Percentiles rank a stretch among this genome's conserved stretches.
Evolutionary conservation across 1,284 basidiomycete species (phyloP).

Genomic region (Farysia itapuensis): DNA sequence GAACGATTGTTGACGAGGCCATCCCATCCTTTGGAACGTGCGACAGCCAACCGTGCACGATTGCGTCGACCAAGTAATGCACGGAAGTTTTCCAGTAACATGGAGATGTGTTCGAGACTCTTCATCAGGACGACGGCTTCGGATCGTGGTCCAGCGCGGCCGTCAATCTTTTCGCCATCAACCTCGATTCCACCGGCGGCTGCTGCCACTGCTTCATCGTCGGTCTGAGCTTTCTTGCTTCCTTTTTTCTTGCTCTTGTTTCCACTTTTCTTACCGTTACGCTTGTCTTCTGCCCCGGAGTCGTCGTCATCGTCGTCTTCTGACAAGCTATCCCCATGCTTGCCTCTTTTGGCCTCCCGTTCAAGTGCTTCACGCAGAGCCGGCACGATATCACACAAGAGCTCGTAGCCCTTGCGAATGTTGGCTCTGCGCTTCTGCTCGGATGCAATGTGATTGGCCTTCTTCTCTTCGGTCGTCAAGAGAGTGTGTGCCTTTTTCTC

Average conservation of each 20-base stretch:
- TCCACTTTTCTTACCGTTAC: constrained; percentile 2
- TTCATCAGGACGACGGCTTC: constrained; percentile 48
- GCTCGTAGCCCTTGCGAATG: constrained; percentile 83
- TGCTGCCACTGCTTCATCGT: constrained; percentile 1
- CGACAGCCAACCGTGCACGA: constrained; percentile 23
- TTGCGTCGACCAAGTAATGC: constrained; percentile 32
- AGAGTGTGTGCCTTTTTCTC: constrained; percentile 63
- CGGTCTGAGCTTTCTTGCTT: background rate
- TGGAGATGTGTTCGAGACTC: constrained; percentile 27
- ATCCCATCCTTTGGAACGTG: constrained; percentile 12
- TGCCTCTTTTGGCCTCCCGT: constrained; percentile 16
- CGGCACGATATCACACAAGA: constrained; percentile 74
- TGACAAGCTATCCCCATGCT: constrained; percentile 2
- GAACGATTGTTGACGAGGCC: constrained; percentile 5
- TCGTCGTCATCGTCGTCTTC: constrained; percentile 9
- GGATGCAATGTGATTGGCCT: constrained; percentile 89
- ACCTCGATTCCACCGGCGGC: constrained; percentile 23
- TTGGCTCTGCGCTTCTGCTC: constrained; percentile 87
- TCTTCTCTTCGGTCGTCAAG: constrained; percentile 80
- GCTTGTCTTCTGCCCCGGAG: constrained; percentile 13
- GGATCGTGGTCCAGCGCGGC: constrained; percentile 35
- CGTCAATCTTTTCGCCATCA: constrained; percentile 43
- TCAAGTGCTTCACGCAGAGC: constrained; percentile 66
- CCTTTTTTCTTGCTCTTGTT: constrained; percentile 1
- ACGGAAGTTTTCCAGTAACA: constrained; percentile 18